phyloP scores from a whole-genome alignment of 305 asterid species.

The Fraxinus platypoda region DNA sequence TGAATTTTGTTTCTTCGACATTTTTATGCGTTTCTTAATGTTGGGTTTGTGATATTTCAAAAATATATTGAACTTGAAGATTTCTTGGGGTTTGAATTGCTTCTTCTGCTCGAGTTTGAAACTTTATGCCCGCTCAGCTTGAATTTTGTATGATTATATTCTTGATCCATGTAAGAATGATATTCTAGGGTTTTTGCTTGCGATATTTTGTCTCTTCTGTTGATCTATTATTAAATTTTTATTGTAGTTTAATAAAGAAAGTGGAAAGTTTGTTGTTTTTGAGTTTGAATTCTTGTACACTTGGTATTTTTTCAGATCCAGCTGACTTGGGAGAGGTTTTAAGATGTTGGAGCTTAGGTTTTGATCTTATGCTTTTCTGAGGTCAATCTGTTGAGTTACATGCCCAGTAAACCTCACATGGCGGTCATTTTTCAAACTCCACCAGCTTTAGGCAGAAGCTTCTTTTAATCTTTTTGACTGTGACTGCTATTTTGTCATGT shows the following conservation, averaged over 20 bases:
- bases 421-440: conserved; percentile 34
- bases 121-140: conserved; percentile 9
- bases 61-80: neutral
- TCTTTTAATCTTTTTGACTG: conserved; percentile 23
- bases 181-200: neutral
- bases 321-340: conserved; percentile 27
- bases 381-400: conserved; percentile 18
- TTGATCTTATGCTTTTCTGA: conserved; percentile 17
- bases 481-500: conserved; percentile 7
- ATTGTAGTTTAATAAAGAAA: neutral
- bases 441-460: conserved; percentile 24
- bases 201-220: neutral
- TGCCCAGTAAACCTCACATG: conserved; percentile 17
- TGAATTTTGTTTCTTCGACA: neutral
- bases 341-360: conserved; percentile 28
- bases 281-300: conserved; percentile 10
- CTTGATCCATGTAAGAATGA: neutral
- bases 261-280: neutral
- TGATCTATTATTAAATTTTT: neutral
- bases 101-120: neutral
- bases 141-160: neutral
- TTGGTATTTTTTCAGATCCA: conserved; percentile 42
- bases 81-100: conserved; percentile 4
- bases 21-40: neutral
- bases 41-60: neutral